Percentiles rank a stretch among this genome's conserved stretches.
These are phyloP conservation scores for Neoboletus magnificus DNA, from an alignment of 768 basidiomycete species.

Conservation along the genomic window DNA sequence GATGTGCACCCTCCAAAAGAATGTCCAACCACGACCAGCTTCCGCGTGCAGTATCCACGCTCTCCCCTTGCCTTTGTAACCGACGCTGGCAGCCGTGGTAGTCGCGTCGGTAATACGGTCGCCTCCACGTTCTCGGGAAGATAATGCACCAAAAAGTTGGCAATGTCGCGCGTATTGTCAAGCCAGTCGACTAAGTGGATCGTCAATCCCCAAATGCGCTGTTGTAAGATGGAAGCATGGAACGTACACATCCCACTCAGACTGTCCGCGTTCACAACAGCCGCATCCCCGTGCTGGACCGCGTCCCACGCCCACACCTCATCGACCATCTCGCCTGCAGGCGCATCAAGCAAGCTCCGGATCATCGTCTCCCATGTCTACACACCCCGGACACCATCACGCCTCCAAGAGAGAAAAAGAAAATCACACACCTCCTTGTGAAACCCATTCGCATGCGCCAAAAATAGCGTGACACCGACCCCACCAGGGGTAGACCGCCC, in stretches of 20 bases:
- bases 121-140: constrained; percentile 45
- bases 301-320: constrained; percentile 84
- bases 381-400: not conserved
- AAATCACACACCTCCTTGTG: constrained; percentile 69
- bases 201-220: not conserved
- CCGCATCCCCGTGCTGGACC: constrained; percentile 84
- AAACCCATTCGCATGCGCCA: constrained; percentile 86
- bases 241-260: constrained; percentile 59
- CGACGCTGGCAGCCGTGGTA: constrained; percentile 45
- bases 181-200: constrained; percentile 63
- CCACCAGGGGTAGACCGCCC: not conserved
- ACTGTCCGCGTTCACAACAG: constrained; percentile 56
- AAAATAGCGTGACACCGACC: constrained; percentile 57
- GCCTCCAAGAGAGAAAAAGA: not conserved
- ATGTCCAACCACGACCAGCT: constrained; percentile 73
- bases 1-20: constrained; percentile 80
- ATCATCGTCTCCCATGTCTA: constrained; percentile 82
- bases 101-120: constrained; percentile 46
- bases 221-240: not conserved
- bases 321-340: constrained; percentile 47
- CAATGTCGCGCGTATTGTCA: constrained; percentile 73
- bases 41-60: constrained; percentile 50
- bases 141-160: constrained; percentile 70
- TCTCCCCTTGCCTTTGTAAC: constrained; percentile 41
- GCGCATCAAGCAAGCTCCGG: constrained; percentile 44